A percentile compares a stretch with the other conserved stretches of the same genome.
These are phyloP conservation scores for Taiozyma onychis DNA, from an alignment of 1,139 yeast genomes.

Conservation along the genomic window DNA sequence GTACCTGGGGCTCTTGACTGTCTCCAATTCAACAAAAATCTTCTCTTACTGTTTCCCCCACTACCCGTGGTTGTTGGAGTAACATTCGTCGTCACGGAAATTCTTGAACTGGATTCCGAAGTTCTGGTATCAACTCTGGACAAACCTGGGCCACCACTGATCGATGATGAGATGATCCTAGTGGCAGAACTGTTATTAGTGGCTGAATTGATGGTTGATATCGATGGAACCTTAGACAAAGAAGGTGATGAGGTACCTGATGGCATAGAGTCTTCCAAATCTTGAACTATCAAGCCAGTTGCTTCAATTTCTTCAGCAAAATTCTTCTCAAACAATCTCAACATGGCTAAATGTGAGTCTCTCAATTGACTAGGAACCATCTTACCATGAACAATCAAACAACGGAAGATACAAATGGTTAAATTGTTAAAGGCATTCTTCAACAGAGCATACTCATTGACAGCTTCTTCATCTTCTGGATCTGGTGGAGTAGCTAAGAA, in stretches of 20 bases:
- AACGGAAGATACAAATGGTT: constrained; percentile 57
- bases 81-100: constrained; percentile 9
- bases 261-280: constrained; percentile 12
- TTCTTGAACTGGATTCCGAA: constrained; percentile 16
- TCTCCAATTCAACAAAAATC: constrained; percentile 48
- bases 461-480: constrained; percentile 35
- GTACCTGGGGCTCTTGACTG: constrained; percentile 19
- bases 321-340: constrained; percentile 59
- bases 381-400: constrained; percentile 64
- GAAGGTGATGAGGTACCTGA: constrained; percentile 10
- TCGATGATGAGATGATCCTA: constrained; percentile 3
- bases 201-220: constrained; percentile 8
- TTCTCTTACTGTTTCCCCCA: constrained; percentile 24
- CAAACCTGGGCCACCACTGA: constrained; percentile 8
- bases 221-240: constrained; percentile 17
- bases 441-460: constrained; percentile 43
- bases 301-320: constrained; percentile 57
- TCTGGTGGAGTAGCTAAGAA: constrained; percentile 44
- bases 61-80: constrained; percentile 14
- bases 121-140: constrained; percentile 23
- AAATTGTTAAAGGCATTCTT: constrained; percentile 65
- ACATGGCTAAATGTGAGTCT: constrained; percentile 61
- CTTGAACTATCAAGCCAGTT: constrained; percentile 24
- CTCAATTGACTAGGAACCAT: constrained; percentile 54
- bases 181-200: background rate